Evolutionary conservation across 257 asterid genomes (phyloP).

Genomic region (Solanum arcanum): DNA sequence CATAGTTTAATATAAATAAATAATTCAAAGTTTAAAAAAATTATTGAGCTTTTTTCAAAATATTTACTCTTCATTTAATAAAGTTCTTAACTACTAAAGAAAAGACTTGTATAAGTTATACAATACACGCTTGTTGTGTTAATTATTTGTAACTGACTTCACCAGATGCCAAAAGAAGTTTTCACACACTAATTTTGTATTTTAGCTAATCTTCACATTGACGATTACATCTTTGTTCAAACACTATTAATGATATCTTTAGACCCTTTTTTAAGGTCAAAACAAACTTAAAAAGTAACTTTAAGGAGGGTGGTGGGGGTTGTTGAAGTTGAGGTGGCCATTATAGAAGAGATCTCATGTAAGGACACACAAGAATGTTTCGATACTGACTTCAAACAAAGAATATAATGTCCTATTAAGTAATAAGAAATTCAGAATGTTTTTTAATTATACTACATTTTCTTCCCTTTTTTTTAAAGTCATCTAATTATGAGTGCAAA

Average conservation of each 20-base stretch:
- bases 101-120: neutral
- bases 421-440: neutral
- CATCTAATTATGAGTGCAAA: neutral
- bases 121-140: neutral
- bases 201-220: neutral
- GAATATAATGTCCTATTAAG: neutral
- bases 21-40: too few species aligned
- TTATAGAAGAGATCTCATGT: neutral
- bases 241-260: neutral
- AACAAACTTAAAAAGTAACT: neutral
- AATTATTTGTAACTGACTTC: neutral
- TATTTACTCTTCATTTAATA: neutral
- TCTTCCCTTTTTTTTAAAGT: neutral
- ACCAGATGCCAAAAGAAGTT: neutral
- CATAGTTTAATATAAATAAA: too few species aligned
- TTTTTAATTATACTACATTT: too few species aligned
- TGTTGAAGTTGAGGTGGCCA: neutral
- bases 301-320: neutral
- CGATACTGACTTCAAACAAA: slow-evolving; percentile 6
- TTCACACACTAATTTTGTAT: neutral
- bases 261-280: neutral
- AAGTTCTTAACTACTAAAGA: neutral
- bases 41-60: neutral
- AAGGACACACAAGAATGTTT: slow-evolving; percentile 10
- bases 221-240: neutral